These are phyloP conservation scores for Fusarium decemcellulare DNA, from an alignment of 2,329 filamentous ascomycete species.

Conservation along the genomic window DNA sequence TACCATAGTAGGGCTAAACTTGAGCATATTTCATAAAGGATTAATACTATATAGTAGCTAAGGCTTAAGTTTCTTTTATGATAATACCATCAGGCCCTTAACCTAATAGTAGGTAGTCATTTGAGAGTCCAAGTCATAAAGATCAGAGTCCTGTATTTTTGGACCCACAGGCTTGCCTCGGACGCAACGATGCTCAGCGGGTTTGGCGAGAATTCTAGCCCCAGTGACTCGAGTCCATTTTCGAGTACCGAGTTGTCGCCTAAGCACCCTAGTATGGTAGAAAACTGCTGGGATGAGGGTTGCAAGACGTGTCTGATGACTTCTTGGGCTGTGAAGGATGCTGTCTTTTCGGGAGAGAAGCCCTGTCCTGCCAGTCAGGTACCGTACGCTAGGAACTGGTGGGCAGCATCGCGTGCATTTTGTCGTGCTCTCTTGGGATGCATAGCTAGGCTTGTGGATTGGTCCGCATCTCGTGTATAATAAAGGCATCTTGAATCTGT, in stretches of 20 bases:
- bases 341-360: conserved; percentile 14
- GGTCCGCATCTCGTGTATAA: conserved; percentile 39
- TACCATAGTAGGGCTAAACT: too few species aligned
- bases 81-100: too few species aligned
- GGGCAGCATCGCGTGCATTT: conserved; percentile 33
- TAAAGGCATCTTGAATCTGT: conserved; percentile 39
- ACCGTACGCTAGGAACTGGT: conserved; percentile 32
- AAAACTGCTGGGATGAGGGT: conserved; percentile 7
- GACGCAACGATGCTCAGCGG: not conserved
- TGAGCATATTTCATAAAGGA: too few species aligned
- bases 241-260: not conserved
- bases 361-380: conserved; percentile 21
- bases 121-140: too few species aligned
- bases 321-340: conserved; percentile 15
- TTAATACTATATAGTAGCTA: too few species aligned
- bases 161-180: not conserved
- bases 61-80: too few species aligned
- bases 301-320: conserved; percentile 7
- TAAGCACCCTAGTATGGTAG: not conserved
- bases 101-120: too few species aligned
- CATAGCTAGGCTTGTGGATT: conserved; percentile 31
- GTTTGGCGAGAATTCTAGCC: not conserved
- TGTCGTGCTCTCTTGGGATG: conserved; percentile 22
- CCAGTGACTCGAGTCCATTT: conserved; percentile 3
- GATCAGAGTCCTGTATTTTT: too few species aligned